A percentile compares a stretch with the other conserved stretches of the same genome.
These are phyloP conservation scores for Ormosia semicastrata DNA, from an alignment of 306 rosid species.

Conservation along the genomic window DNA sequence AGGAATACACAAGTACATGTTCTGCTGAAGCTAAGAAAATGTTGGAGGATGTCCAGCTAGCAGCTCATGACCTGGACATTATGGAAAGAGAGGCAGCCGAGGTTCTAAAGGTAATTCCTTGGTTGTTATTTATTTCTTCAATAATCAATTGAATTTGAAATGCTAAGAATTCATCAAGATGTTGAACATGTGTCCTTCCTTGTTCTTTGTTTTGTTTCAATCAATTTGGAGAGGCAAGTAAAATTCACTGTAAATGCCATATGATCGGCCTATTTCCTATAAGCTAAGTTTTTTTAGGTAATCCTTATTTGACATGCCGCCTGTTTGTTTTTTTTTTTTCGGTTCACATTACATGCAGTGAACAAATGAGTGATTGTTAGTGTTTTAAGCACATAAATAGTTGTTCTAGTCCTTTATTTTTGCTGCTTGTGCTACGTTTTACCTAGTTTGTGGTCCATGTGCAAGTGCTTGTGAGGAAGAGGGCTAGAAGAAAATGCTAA, in stretches of 20 bases:
- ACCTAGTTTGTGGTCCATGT: background rate
- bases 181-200: background rate
- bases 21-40: conserved; percentile 57
- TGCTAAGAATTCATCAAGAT: background rate
- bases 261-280: background rate
- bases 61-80: conserved; percentile 50
- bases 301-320: background rate
- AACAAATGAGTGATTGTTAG: background rate
- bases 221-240: background rate
- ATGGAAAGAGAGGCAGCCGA: conserved; percentile 74
- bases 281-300: background rate
- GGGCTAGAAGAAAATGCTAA: background rate
- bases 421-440: background rate
- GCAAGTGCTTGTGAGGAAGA: background rate
- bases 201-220: background rate
- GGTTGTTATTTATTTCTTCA: background rate
- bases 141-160: background rate
- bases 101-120: conserved; percentile 58
- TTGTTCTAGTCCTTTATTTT: background rate
- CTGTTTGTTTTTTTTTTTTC: background rate
- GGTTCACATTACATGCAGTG: background rate
- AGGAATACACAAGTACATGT: conserved; percentile 47
- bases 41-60: conserved; percentile 55
- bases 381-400: background rate
- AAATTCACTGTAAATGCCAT: background rate